Evolutionary conservation across 176 grass and related monocot genomes (phyloP).

Genomic region (Raddia guianensis): DNA sequence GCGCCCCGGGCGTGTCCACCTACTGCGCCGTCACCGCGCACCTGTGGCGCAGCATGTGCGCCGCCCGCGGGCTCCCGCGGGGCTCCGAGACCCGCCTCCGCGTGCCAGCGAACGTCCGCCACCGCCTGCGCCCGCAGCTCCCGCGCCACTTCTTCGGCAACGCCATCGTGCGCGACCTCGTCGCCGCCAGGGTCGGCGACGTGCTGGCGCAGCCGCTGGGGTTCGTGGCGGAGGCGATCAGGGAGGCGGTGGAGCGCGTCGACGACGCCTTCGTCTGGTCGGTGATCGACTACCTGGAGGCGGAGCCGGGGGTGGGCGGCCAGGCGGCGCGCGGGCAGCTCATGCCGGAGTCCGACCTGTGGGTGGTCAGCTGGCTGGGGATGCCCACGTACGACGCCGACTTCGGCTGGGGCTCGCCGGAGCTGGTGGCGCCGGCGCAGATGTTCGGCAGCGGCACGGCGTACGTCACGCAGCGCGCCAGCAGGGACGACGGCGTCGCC

Average conservation of each 20-base stretch:
- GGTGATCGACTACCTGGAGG: conserved; percentile 59
- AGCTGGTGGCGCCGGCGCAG: conserved; percentile 59
- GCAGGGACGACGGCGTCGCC: conserved; percentile 32
- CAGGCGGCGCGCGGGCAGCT: conserved; percentile 64
- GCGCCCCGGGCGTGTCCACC: conserved; percentile 45
- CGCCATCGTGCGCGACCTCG: conserved; percentile 62
- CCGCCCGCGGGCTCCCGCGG: conserved; percentile 40
- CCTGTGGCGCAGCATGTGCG: conserved; percentile 59
- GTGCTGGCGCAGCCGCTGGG: conserved; percentile 47
- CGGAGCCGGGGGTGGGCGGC: conserved; percentile 53
- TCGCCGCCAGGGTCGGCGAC: conserved; percentile 39
- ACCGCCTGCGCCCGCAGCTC: conserved; percentile 44
- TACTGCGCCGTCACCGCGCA: conserved; percentile 56
- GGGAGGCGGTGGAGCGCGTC: conserved; percentile 41
- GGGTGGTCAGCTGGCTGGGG: conserved; percentile 72
- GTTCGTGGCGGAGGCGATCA: conserved; percentile 53
- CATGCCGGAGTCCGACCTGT: conserved; percentile 58
- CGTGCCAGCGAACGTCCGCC: conserved; percentile 52
- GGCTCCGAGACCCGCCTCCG: conserved; percentile 43
- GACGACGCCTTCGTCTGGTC: conserved; percentile 64
- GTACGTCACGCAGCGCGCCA: conserved; percentile 50
- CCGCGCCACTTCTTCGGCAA: conserved; percentile 65
- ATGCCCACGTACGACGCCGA: conserved; percentile 73
- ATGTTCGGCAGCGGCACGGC: conserved; percentile 68
- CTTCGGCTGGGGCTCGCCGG: conserved; percentile 68